These are phyloP conservation scores for Sporothrix luriei DNA, from an alignment of 2,329 filamentous ascomycete species.

Conservation along the genomic window DNA sequence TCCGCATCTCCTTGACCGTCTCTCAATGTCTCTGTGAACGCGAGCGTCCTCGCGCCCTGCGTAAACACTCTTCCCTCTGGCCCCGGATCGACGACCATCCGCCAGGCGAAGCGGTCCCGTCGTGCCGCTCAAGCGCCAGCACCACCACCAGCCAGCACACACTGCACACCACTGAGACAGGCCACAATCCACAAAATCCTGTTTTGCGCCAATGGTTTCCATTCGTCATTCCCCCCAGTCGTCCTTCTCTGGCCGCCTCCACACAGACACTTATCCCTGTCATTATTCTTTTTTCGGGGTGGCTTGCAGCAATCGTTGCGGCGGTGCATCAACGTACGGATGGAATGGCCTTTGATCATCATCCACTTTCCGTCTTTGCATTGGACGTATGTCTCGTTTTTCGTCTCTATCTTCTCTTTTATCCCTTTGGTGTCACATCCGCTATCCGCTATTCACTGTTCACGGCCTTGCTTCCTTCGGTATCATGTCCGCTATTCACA, in stretches of 20 bases:
- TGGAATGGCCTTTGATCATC: too few relatives aligned
- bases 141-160: conserved; percentile 8
- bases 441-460: too few relatives aligned
- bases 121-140: conserved; percentile 13
- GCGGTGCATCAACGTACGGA: neutral
- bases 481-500: neutral
- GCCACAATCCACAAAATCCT: neutral
- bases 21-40: neutral
- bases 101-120: conserved; percentile 16
- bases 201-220: neutral
- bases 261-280: neutral
- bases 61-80: neutral
- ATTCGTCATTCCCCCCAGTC: too few relatives aligned
- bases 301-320: conserved; percentile 10
- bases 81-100: conserved; percentile 13
- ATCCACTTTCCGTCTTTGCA: neutral
- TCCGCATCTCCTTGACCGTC: neutral
- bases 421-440: too few relatives aligned
- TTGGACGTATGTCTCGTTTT: neutral
- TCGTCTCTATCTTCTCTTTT: neutral
- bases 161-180: neutral
- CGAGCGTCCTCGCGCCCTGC: neutral
- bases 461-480: neutral
- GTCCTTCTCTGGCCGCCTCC: too few relatives aligned
- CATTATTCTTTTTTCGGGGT: conserved; percentile 1